These are phyloP conservation scores for Cylindricascospora bacillispora DNA, from an alignment of 1,139 yeast species.

Conservation along the genomic window DNA sequence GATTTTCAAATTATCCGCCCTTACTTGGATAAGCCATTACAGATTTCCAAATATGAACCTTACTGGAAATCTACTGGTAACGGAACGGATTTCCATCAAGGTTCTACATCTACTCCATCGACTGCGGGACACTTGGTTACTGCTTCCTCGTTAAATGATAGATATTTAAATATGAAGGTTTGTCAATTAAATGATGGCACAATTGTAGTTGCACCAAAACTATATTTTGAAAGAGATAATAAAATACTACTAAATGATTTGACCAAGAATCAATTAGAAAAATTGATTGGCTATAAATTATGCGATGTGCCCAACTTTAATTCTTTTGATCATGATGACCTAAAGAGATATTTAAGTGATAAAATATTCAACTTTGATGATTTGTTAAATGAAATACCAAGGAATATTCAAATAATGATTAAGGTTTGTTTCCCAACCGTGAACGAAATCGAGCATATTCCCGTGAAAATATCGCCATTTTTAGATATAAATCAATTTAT, in stretches of 20 bases:
- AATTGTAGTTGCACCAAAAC: conserved; percentile 67
- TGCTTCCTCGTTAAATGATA: conserved; percentile 80
- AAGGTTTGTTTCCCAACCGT: conserved; percentile 75
- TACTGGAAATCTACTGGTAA: conserved; percentile 67
- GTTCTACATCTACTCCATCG: conserved; percentile 5
- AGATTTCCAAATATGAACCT: conserved; percentile 86
- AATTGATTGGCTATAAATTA: conserved; percentile 17
- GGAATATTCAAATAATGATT: conserved; percentile 55
- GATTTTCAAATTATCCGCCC: conserved; percentile 80
- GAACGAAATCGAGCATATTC: conserved; percentile 43
- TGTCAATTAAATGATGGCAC: conserved; percentile 73
- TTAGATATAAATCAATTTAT: conserved; percentile 56
- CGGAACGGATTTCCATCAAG: conserved; percentile 15
- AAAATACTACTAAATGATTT: conserved; percentile 36
- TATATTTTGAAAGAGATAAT: conserved; percentile 47
- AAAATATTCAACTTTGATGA: conserved; percentile 48
- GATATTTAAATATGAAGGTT: conserved; percentile 57
- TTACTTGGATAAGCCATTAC: conserved; percentile 70
- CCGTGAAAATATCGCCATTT: conserved; percentile 36
- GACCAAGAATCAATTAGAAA: conserved; percentile 25
- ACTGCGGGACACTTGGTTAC: conserved; percentile 51
- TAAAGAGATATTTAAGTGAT: conserved; percentile 27
- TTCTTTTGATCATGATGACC: conserved; percentile 28
- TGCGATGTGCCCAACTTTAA: conserved; percentile 3
- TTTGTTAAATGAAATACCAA: conserved; percentile 43